phyloP scores from a whole-genome alignment of 2,329 filamentous ascomycete genomes.

The Apiospora sp. region DNA sequence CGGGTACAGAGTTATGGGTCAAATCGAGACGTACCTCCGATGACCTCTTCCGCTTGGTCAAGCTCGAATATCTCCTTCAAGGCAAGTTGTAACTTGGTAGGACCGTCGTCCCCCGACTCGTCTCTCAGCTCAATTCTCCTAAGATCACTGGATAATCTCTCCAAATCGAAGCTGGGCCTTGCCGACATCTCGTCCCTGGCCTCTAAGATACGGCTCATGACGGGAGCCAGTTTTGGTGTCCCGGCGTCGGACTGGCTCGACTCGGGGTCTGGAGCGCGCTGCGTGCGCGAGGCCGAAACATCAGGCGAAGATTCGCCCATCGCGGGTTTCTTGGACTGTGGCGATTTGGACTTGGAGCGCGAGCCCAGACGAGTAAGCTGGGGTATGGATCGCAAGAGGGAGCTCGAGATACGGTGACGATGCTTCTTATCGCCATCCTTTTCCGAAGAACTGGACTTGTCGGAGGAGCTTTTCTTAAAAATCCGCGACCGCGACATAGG shows the following conservation, averaged over 20 bases:
- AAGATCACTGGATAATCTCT: conserved; percentile 53
- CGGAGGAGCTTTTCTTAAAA: conserved; percentile 42
- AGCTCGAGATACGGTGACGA: conserved; percentile 68
- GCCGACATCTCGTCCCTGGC: conserved; percentile 70
- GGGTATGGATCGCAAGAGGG: conserved; percentile 70
- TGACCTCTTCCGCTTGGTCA: conserved; percentile 80
- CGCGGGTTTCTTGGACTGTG: conserved; percentile 50
- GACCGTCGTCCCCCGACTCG: conserved; percentile 43
- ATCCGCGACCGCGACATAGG: conserved; percentile 35
- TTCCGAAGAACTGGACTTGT: conserved; percentile 37
- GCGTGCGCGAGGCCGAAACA: conserved; percentile 30
- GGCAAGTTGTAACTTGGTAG: conserved; percentile 71
- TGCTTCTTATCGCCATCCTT: conserved; percentile 50
- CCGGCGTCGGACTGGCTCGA: neutral
- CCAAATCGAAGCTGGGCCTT: conserved; percentile 65
- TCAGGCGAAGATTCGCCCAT: conserved; percentile 43
- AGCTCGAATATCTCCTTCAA: conserved; percentile 89
- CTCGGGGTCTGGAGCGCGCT: neutral
- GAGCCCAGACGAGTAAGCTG: conserved; percentile 58
- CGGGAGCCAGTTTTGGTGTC: conserved; percentile 63
- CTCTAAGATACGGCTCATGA: conserved; percentile 81
- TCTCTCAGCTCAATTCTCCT: conserved; percentile 42
- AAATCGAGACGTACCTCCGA: conserved; percentile 66
- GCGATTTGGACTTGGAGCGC: conserved; percentile 50
- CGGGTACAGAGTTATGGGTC: neutral